phyloP scores from a whole-genome alignment of 305 asterid species.

The Solanum chacoense region DNA sequence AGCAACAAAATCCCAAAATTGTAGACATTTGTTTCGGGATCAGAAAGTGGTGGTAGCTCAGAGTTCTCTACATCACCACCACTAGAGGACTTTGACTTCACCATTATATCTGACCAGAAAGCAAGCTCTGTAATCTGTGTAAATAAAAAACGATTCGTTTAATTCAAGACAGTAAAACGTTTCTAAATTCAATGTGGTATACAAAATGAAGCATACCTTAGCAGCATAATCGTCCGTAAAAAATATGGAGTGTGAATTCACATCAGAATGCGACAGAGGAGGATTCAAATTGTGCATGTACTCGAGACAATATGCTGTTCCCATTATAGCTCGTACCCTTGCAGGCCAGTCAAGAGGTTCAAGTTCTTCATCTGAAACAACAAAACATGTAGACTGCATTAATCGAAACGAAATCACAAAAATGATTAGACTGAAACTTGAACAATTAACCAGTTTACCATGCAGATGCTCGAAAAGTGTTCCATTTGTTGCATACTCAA shows the following conservation, averaged over 20 bases:
- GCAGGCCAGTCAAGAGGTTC: constrained; percentile 39
- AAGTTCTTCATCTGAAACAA: constrained; percentile 27
- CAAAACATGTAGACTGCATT: neutral
- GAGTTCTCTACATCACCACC: constrained; percentile 39
- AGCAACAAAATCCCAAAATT: constrained; percentile 64
- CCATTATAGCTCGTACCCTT: constrained; percentile 38
- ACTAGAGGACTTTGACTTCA: constrained; percentile 34
- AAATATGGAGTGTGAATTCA: constrained; percentile 29
- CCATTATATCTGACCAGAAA: constrained; percentile 62
- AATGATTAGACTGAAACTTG: neutral
- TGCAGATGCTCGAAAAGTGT: constrained; percentile 42
- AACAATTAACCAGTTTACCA: constrained; percentile 13
- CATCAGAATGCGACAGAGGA: constrained; percentile 22
- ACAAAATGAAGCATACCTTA: constrained; percentile 25
- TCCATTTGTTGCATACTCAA: constrained; percentile 45
- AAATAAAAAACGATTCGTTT: neutral
- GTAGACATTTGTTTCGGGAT: constrained; percentile 47
- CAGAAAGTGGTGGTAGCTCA: constrained; percentile 42
- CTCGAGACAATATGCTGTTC: constrained; percentile 41
- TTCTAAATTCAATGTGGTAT: neutral
- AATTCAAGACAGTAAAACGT: neutral
- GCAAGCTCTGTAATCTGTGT: constrained; percentile 49
- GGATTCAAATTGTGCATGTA: constrained; percentile 33
- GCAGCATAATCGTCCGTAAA: constrained; percentile 47
- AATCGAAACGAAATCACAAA: neutral